Base-by-base conservation (phyloP, 495 filamentous ascomycete genomes). In the Amniculicola lignicola region DNA sequence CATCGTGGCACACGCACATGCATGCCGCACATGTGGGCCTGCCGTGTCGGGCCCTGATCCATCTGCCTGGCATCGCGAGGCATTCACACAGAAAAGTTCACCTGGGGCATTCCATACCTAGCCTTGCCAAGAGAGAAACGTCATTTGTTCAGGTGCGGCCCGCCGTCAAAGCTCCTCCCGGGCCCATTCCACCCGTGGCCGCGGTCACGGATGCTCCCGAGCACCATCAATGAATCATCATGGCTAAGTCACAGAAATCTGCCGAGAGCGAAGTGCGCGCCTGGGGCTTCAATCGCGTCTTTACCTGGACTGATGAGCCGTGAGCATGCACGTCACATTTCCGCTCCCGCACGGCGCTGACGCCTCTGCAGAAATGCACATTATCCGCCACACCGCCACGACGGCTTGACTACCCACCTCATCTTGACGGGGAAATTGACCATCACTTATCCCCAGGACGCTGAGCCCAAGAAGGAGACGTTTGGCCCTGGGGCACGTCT, bases 231-330 rank as follows among this genome's bases (percentile, higher is more conserved):
- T n/a, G n/a, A n/a, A n/a, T n/a, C 52, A 65, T 58, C 48, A 11
- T 50, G 10, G n/a, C 43, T 12, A 63, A 59, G 47, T 63, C 67
- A 16, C 47, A 45, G 12, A 55, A 46, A 42, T 76, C 82, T 33
- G 77, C 78, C 25, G 88, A 91, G 68, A 69, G 71, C 28, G 72
- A 87, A 35, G 88, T 93, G 27, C 73, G 76, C 22, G 79, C 82
- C 19, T 93, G 88, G 88, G 89, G 88, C 1, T 92, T 90, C 68
- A 59, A 62, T 1, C 75, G 83, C 64, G 84, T 90, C 54, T 92
- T 90, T 52, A 90, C 87, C 19, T 93, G 89, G 88, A 81, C 78
- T 5, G 89, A 95, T 73, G 74, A 80, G 22, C 82, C 83, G 82
- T 87, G n/a, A n/a, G n/a, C n/a, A n/a, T n/a, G n/a, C n/a, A 82